A percentile compares a stretch with the other conserved stretches of the same genome.
Evolutionary conservation across 2,329 filamentous ascomycete genomes (phyloP).

Genomic region (Ophiostoma australiae): DNA sequence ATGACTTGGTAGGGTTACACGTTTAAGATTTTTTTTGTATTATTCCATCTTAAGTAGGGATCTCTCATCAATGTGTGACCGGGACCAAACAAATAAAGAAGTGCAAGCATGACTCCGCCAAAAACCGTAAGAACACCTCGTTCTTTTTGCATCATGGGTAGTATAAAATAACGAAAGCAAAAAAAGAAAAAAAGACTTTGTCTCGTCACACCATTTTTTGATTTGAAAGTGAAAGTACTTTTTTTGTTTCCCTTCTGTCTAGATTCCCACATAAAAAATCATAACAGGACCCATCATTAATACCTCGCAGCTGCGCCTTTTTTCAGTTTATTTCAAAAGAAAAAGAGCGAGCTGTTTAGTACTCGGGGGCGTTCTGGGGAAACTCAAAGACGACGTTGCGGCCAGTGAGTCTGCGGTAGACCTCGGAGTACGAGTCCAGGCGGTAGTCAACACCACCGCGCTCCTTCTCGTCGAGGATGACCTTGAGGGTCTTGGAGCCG

Average conservation of each 20-base stretch:
- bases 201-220: conserved; percentile 21
- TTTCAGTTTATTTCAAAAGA: conserved; percentile 1
- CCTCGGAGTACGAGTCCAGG: conserved; percentile 98
- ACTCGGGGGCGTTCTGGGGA: conserved; percentile 78
- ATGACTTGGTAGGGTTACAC: neutral
- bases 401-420: conserved; percentile 96
- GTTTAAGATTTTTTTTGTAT: conserved; percentile 23
- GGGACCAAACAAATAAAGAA: conserved; percentile 17
- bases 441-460: conserved; percentile 98
- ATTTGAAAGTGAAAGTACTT: conserved; percentile 11
- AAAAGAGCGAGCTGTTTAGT: conserved; percentile 50
- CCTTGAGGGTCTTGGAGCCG: conserved; percentile 96
- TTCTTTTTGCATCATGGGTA: conserved; percentile 14
- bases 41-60: conserved; percentile 17
- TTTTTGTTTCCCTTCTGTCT: conserved; percentile 13
- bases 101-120: conserved; percentile 20
- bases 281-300: conserved; percentile 8
- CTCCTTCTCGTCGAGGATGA: conserved; percentile 99
- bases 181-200: conserved; percentile 15
- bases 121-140: conserved; percentile 16
- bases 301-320: neutral
- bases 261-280: conserved; percentile 5
- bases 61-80: conserved; percentile 22
- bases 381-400: conserved; percentile 98
- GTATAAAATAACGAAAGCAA: conserved; percentile 12